Evolutionary conservation across 2,329 filamentous ascomycete genomes (phyloP).

Genomic region (Chrysoporthe cubensis): DNA sequence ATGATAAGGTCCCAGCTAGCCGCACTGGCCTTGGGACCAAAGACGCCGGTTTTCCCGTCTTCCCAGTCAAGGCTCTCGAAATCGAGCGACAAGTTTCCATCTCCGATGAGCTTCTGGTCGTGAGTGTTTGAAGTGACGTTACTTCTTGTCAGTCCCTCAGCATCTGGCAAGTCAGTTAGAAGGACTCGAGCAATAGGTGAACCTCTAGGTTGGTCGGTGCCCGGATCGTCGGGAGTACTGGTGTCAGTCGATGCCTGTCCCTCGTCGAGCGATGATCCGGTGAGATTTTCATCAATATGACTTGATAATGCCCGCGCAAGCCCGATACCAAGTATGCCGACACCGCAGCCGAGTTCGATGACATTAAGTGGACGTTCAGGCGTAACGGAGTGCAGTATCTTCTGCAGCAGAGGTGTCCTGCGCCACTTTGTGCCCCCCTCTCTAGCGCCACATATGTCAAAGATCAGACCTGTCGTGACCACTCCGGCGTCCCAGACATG

Average conservation of each 20-base stretch:
- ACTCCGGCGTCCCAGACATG: constrained; percentile 64
- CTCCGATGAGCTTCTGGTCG: neutral
- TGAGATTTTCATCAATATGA: no score
- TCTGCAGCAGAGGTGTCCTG: constrained; percentile 35
- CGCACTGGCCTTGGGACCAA: constrained; percentile 46
- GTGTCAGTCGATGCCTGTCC: neutral
- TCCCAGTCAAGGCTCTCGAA: constrained; percentile 65
- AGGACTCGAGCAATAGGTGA: constrained; percentile 41
- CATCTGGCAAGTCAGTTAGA: constrained; percentile 61
- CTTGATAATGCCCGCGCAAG: constrained; percentile 40
- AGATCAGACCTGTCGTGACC: constrained; percentile 44
- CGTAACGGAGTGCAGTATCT: constrained; percentile 34
- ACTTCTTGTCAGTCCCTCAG: constrained; percentile 50
- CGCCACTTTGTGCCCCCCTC: neutral
- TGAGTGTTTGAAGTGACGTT: constrained; percentile 47
- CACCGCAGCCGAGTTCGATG: constrained; percentile 60
- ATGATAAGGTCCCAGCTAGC: constrained; percentile 57
- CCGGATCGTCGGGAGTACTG: neutral
- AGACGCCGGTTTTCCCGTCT: constrained; percentile 48
- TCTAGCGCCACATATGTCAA: constrained; percentile 18
- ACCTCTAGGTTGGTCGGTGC: neutral
- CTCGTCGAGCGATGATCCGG: neutral
- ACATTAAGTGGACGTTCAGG: constrained; percentile 42
- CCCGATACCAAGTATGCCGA: constrained; percentile 59
- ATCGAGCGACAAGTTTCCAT: constrained; percentile 26